phyloP scores from a whole-genome alignment of 495 filamentous ascomycete genomes.

The Hypoxylon perforatum region DNA sequence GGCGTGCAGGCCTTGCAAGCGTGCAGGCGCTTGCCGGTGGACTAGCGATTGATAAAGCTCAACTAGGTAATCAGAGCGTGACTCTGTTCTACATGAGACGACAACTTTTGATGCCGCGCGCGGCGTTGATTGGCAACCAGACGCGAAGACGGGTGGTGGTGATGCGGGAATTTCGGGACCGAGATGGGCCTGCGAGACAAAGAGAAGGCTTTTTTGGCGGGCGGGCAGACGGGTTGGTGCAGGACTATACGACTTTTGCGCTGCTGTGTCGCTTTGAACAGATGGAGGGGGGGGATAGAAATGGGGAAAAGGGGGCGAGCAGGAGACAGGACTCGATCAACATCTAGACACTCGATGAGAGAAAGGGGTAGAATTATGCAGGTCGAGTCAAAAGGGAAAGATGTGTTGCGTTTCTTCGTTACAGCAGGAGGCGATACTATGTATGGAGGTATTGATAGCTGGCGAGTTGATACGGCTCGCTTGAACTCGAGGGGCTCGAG shows the following conservation, averaged over 20 bases:
- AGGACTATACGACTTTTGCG: conserved; percentile 19
- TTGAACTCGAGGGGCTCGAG: conserved; percentile 1
- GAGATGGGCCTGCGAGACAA: conserved; percentile 28
- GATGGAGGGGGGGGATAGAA: conserved; percentile 4
- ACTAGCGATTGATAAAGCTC: conserved; percentile 35
- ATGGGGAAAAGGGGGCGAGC: conserved; percentile 2
- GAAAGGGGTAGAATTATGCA: conserved; percentile 26
- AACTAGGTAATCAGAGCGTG: conserved; percentile 34
- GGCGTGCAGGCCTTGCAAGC: too few relatives aligned
- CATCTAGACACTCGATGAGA: conserved; percentile 15
- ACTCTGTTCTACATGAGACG: conserved; percentile 44
- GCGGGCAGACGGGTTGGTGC: conserved; percentile 36
- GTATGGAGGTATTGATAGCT: conserved; percentile 4
- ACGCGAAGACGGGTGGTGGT: conserved; percentile 17
- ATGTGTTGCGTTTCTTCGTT: conserved; percentile 26
- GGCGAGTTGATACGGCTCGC: background rate
- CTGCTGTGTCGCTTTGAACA: conserved; percentile 38
- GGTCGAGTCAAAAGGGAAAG: conserved; percentile 37
- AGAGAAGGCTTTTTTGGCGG: conserved; percentile 5
- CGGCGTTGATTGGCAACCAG: conserved; percentile 42
- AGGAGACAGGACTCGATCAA: conserved; percentile 29
- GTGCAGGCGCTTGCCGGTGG: conserved; percentile 22
- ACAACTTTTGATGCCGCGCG: conserved; percentile 29
- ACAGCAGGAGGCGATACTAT: conserved; percentile 16
- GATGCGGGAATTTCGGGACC: conserved; percentile 44